Conservation (phyloP, 257 asterid species). For the Solanum pinnatisectum region DNA sequence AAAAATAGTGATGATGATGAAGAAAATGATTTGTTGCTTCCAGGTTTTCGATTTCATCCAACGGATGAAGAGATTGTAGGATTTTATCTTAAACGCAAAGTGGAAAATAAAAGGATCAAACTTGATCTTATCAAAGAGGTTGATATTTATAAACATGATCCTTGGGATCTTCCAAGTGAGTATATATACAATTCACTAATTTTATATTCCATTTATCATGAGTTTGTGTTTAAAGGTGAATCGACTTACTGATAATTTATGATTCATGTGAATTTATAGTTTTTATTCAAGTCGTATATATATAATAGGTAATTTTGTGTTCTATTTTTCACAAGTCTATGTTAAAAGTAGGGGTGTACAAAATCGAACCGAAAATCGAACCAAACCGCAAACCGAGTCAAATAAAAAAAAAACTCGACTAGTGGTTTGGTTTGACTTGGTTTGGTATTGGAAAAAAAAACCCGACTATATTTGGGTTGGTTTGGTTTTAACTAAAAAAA, state of each 20-base stretch:
- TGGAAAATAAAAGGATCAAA: neutral
- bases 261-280: neutral
- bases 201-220: neutral
- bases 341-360: too few relatives aligned
- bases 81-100: neutral
- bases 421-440: too few relatives aligned
- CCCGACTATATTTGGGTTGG: too few relatives aligned
- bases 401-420: too few relatives aligned
- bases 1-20: neutral
- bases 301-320: neutral
- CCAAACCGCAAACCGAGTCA: too few relatives aligned
- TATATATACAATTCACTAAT: neutral
- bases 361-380: too few relatives aligned
- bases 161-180: slow-evolving; percentile 5
- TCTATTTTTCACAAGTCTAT: neutral
- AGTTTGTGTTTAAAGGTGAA: neutral
- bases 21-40: neutral
- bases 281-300: neutral
- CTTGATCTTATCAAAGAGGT: neutral
- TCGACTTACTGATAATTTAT: neutral
- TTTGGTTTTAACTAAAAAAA: too few relatives aligned
- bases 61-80: slow-evolving; percentile 4
- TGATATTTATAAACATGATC: slow-evolving; percentile 1
- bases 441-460: too few relatives aligned
- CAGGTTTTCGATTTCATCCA: slow-evolving; percentile 6